A percentile compares a stretch with the other conserved stretches of the same genome.
Conservation (phyloP, 176 grass and related monocot species). For the Ampelocalamus luodianensis region DNA sequence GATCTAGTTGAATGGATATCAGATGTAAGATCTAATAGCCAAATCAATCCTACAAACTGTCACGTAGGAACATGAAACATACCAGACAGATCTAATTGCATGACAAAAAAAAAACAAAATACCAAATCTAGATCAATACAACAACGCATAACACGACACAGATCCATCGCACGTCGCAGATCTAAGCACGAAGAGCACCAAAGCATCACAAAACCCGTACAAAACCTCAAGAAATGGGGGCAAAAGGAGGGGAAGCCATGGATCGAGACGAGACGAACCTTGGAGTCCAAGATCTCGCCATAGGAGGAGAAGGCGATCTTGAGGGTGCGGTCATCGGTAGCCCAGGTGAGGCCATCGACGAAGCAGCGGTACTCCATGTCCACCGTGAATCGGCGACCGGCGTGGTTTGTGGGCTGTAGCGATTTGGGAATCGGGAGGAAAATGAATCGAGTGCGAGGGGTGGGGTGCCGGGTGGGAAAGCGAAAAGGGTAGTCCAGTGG, state of each 20-base stretch:
- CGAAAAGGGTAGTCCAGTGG: too few relatives aligned
- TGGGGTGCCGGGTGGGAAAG: too few relatives aligned
- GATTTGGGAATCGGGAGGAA: too few relatives aligned
- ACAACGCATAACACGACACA: neutral
- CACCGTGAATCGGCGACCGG: too few relatives aligned
- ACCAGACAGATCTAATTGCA: neutral
- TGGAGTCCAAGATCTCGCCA: slow-evolving; percentile 84
- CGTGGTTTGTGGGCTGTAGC: too few relatives aligned
- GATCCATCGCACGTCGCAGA: neutral
- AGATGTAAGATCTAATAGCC: neutral
- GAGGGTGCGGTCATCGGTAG: slow-evolving; percentile 75
- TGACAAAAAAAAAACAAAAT: neutral
- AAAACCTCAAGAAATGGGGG: neutral
- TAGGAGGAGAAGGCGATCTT: slow-evolving; percentile 68
- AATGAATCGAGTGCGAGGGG: too few relatives aligned
- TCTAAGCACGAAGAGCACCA: neutral
- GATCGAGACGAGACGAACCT: slow-evolving; percentile 46
- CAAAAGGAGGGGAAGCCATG: neutral
- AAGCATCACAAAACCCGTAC: neutral
- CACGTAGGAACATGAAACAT: neutral
- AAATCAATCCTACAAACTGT: neutral
- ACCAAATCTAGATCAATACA: neutral
- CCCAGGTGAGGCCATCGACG: slow-evolving; percentile 92
- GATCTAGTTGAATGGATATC: neutral
- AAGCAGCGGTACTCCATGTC: slow-evolving; percentile 96